These are phyloP conservation scores for Salix koriyanagi DNA, from an alignment of 345 rosid species.

Conservation along the genomic window DNA sequence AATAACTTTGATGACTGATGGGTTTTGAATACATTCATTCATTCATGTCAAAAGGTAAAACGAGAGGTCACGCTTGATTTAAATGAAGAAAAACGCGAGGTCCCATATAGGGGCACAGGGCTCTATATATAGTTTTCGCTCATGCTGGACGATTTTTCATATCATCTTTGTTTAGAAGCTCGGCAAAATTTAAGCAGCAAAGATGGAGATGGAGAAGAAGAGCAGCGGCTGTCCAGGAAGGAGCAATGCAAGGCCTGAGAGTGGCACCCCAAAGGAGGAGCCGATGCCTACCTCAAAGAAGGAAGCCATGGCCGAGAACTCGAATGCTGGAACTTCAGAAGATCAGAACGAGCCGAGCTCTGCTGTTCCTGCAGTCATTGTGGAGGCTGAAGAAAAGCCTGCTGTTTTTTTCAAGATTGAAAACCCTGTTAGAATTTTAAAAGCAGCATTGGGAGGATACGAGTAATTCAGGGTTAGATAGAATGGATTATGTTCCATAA, in stretches of 20 bases:
- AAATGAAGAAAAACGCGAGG: not conserved
- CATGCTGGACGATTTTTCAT: too few relatives aligned
- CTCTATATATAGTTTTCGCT: not conserved
- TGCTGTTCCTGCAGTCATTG: not conserved
- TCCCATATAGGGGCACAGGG: not conserved
- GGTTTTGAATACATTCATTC: not conserved
- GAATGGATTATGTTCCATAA: too few relatives aligned
- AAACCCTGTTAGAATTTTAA: too few relatives aligned
- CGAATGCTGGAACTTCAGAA: not conserved
- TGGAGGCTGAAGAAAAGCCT: not conserved
- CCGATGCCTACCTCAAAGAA: too few relatives aligned
- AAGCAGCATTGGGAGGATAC: too few relatives aligned
- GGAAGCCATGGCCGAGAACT: not conserved
- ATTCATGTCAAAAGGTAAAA: too few relatives aligned
- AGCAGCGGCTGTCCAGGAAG: not conserved
- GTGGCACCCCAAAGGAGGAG: not conserved
- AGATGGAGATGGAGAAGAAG: not conserved
- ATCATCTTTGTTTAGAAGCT: too few relatives aligned
- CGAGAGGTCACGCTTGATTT: not conserved
- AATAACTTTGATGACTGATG: not conserved
- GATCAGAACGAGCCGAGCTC: not conserved
- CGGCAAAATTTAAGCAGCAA: not conserved
- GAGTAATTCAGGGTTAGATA: too few relatives aligned
- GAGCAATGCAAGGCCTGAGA: not conserved
- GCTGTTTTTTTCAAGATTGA: not conserved